Evolutionary conservation across 345 rosid species (phyloP), one percentile per base, ranked within the genome.

Genomic region (Boechera retrofracta): DNA sequence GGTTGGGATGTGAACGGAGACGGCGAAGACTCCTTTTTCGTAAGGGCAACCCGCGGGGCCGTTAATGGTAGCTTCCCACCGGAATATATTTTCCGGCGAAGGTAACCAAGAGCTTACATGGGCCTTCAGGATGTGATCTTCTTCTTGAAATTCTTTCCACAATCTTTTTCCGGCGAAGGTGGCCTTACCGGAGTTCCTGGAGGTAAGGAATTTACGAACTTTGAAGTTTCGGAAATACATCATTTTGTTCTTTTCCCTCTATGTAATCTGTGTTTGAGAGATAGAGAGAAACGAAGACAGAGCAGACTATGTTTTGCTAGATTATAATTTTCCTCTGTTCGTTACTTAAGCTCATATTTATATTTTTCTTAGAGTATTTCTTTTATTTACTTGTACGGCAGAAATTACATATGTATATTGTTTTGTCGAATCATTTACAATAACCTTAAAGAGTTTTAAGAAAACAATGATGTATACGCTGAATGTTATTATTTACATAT

Each of bases 41-140:
- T 33, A 74, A 8, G 78, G 72, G 4, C 59, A 66, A 29, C 18
- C 18, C 7, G 10, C n/a, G n/a, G 78, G 78, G 6, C 72, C 72
- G 10, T 4, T 75, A 2, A 75, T 12, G 52, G 39, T 57, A 7
- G 72, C 78, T 56, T 75, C 52, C 78, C 67, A 66, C 58, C 36
- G 18, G 66, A 47, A 75, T 66, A 57, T 3, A 28, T 75, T 67
- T 26, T n/a, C 51, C 13, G 72, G 78, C 28, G 67, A 58, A 33
- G 45, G 58, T n/a, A 75, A 28, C 48, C 33, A 12, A 2, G 39
- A 18, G 57, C 10, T 55, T 6, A 55, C 56, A 15, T 53, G 56
- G 3, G 29, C 28, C 35, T 29, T 63, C 11, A 52, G 48, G 21
- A 45, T 45, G 38, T 33, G 7, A 32, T 64, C 58, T 28, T 74